Evolutionary conservation across 2,329 filamentous ascomycete genomes (phyloP).

Genomic region (Talaromyces sp.): DNA sequence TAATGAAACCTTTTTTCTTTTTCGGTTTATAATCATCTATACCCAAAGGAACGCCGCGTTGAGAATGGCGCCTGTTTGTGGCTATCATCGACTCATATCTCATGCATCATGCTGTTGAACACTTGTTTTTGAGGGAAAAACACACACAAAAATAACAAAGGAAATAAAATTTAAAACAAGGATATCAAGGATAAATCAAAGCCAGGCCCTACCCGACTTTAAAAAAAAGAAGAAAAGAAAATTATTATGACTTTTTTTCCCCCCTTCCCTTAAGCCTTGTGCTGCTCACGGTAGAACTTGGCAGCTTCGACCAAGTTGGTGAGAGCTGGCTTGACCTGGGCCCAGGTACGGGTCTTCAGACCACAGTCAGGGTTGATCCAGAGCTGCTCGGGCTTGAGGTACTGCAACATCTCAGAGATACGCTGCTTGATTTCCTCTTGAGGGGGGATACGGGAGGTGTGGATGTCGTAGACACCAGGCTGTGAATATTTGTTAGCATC

Average conservation of each 20-base stretch:
- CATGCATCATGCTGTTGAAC: slow-evolving; percentile 14
- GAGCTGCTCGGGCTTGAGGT: slow-evolving; percentile 96
- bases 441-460: slow-evolving; percentile 94
- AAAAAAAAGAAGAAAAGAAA: slow-evolving; percentile 13
- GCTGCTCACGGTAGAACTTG: slow-evolving; percentile 92
- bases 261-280: slow-evolving; percentile 47
- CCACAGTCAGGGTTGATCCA: slow-evolving; percentile 99
- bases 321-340: slow-evolving; percentile 95
- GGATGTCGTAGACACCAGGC: slow-evolving; percentile 99
- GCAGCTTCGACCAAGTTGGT: slow-evolving; percentile 97
- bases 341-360: slow-evolving; percentile 98
- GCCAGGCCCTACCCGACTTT: background rate
- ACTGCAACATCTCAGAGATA: slow-evolving; percentile 95
- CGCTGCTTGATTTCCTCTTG: slow-evolving; percentile 98
- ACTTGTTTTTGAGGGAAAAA: slow-evolving; percentile 5
- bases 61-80: slow-evolving; percentile 17
- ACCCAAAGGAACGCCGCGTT: slow-evolving; percentile 16
- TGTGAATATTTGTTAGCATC: background rate
- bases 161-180: slow-evolving; percentile 9
- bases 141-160: slow-evolving; percentile 15
- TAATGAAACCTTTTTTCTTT: background rate
- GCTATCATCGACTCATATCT: slow-evolving; percentile 10
- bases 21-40: background rate
- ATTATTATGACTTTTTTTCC: slow-evolving; percentile 5
- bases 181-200: slow-evolving; percentile 7